A percentile compares a stretch with the other conserved stretches of the same genome.
phyloP scores from a whole-genome alignment of 192 early-diverging fungal species.

The Helicostylum pulchrum region DNA sequence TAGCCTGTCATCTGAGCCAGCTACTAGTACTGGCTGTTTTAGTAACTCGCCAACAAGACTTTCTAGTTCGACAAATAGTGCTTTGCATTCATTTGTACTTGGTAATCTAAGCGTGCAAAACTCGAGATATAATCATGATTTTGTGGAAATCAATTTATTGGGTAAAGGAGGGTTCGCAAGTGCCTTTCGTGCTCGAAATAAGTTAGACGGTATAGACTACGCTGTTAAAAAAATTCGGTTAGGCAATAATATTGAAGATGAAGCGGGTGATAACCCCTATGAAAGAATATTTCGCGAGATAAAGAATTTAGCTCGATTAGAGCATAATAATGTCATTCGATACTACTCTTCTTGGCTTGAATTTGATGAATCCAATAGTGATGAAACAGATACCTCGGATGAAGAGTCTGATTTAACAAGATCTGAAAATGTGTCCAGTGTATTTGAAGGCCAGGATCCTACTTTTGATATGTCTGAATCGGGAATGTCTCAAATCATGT shows the following conservation, averaged over 20 bases:
- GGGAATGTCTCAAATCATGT: conserved; percentile 13
- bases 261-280: conserved; percentile 36
- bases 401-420: conserved; percentile 26
- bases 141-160: conserved; percentile 71
- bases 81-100: neutral
- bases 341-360: conserved; percentile 95
- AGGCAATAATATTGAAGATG: conserved; percentile 35
- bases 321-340: conserved; percentile 89
- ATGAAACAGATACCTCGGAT: conserved; percentile 35
- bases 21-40: no score
- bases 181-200: conserved; percentile 80
- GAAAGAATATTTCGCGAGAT: conserved; percentile 87
- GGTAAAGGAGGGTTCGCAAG: conserved; percentile 93
- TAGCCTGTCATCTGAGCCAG: neutral
- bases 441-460: conserved; percentile 16
- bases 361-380: conserved; percentile 37
- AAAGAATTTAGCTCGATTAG: conserved; percentile 78
- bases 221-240: conserved; percentile 87
- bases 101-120: conserved; percentile 46
- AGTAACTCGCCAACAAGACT: neutral
- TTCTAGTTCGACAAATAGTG: neutral
- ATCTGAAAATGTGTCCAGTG: neutral
- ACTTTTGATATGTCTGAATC: conserved; percentile 12
- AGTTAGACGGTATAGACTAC: conserved; percentile 86
- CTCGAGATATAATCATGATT: conserved; percentile 80